phyloP scores from a whole-genome alignment of 148 eudicot genomes.

The Amaranthus palmeri region DNA sequence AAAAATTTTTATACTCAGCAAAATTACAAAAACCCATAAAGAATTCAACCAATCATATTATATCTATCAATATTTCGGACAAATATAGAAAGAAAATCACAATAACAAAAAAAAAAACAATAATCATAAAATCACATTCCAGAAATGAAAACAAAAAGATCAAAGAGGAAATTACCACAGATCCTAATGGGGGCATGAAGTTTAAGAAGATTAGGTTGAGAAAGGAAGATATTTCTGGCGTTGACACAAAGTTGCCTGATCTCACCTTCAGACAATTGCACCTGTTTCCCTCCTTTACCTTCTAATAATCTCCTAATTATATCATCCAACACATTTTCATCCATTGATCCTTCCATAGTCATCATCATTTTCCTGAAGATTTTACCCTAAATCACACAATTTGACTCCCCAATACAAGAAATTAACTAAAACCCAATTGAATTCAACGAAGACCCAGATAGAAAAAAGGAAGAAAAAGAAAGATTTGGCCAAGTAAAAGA shows the following conservation, averaged over 20 bases:
- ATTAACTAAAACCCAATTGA: background rate
- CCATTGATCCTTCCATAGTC: conserved; percentile 89
- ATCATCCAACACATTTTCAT: conserved; percentile 59
- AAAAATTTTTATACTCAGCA: background rate
- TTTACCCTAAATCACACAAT: background rate
- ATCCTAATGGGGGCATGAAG: conserved; percentile 85
- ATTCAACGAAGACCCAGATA: conserved; percentile 6
- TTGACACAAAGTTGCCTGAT: conserved; percentile 81
- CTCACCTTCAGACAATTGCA: conserved; percentile 86
- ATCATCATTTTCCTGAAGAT: conserved; percentile 41
- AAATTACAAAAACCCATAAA: background rate
- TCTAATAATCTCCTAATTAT: conserved; percentile 77
- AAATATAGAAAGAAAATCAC: no score
- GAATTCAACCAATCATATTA: conserved; percentile 5
- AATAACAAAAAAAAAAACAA: background rate
- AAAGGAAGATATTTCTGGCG: conserved; percentile 72
- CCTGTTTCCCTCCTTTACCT: conserved; percentile 80
- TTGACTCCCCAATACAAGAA: background rate
- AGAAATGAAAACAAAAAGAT: background rate
- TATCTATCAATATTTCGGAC: background rate
- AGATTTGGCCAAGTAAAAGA: background rate
- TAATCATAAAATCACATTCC: no score
- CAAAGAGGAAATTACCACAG: conserved; percentile 48
- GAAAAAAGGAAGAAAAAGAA: background rate
- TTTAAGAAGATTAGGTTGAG: conserved; percentile 84